A percentile compares a stretch with the other conserved stretches of the same genome.
These are phyloP conservation scores for Ustilago curta DNA, from an alignment of 1,284 basidiomycete genomes.

Conservation along the genomic window DNA sequence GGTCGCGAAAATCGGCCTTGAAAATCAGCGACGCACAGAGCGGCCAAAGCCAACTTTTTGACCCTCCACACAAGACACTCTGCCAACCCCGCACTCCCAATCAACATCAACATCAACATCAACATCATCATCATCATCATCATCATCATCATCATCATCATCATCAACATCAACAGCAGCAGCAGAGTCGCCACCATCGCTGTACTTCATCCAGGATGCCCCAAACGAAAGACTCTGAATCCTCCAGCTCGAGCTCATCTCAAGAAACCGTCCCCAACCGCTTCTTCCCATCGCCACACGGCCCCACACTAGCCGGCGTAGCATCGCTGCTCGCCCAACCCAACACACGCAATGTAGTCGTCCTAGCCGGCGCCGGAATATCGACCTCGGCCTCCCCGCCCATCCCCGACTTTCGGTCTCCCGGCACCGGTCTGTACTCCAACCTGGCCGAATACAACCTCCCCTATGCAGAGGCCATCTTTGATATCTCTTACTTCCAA, in stretches of 20 bases:
- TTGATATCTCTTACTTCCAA: constrained; percentile 72
- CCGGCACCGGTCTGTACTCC: constrained; percentile 73
- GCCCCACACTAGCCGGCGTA: constrained; percentile 41
- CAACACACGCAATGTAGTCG: constrained; percentile 69
- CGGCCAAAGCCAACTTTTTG: no score
- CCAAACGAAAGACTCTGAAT: background rate
- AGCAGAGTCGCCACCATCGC: background rate
- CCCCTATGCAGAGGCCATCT: constrained; percentile 74
- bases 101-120: constrained; percentile 3
- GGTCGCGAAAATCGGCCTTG: constrained; percentile 1
- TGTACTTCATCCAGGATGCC: background rate
- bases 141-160: no score
- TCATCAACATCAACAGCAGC: no score
- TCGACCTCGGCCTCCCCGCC: constrained; percentile 72
- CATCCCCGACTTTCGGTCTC: constrained; percentile 71
- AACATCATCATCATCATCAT: no score
- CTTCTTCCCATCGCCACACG: constrained; percentile 41
- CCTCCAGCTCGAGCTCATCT: constrained; percentile 4
- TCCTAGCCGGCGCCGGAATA: constrained; percentile 73
- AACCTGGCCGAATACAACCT: constrained; percentile 73
- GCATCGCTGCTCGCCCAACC: constrained; percentile 35
- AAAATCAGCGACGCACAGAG: background rate
- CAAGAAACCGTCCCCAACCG: constrained; percentile 1
- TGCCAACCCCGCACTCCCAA: background rate
- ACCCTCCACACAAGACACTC: background rate